Evolutionary conservation across 2,329 filamentous ascomycete genomes (phyloP), one percentile per base, ranked within the genome.

Genomic region (Teratosphaeria viscida): DNA sequence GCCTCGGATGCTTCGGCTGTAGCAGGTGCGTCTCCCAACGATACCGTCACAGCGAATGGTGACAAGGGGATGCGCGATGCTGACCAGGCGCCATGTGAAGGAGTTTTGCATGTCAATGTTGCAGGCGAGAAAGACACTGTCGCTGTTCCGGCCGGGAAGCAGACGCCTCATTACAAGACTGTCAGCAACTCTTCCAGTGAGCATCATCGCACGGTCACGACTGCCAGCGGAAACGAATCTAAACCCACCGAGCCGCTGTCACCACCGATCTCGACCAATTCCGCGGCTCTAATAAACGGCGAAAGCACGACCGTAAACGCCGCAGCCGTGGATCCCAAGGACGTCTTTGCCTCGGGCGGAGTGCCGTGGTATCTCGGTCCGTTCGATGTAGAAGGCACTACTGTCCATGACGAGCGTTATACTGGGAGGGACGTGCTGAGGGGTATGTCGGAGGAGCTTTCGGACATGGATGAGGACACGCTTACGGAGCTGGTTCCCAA

Each of bases 381-480:
- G 8, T 95, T 95, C 70, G 84, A 94, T 57, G 87, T 89, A 58
- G 69, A 84, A 57, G 92, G 91, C 59, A 95, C 90, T 0, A 92
- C 87, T 0, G 83, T 92, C 10, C 79, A 89, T 59, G 87, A 87
- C 64, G 88, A 92, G 73, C 81, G 85, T 57, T 90, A 86, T 79
- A 85, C 83, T 0, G 89, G 86, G 1, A 81, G 86, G 37, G 88
- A 92, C 59, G 84, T 88, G n/a, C 77, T 84, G 65, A 79, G 84
- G 34, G 83, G 80, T 14, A 85, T 92, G 73, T 95, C 89, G 67
- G 92, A 96, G 73, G 69, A 71, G 58, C 80, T 96, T 26, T 95
- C 89, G 59, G 92, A 96, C 70, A 85, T 96, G 71, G 92, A 95
- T 67, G 92, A 96, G 64, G 91, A 95, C 57, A 90, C 92, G 74